Evolutionary conservation across 148 eudicot species (phyloP).

Genomic region (Cornus controversa): DNA sequence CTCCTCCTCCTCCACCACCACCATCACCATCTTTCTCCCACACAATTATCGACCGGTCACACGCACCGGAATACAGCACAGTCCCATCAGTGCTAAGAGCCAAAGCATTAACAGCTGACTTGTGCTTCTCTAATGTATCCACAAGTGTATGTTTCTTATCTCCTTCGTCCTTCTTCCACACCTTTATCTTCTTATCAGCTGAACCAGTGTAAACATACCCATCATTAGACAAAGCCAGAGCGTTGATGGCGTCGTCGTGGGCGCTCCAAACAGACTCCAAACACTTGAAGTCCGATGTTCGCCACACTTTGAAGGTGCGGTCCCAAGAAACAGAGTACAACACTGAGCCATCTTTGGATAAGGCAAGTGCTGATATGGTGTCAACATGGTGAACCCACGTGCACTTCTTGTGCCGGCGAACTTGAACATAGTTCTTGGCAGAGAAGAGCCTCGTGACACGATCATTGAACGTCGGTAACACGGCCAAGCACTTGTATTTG

Average conservation of each 20-base stretch:
- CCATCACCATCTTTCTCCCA: constrained; percentile 50
- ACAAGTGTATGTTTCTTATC: constrained; percentile 39
- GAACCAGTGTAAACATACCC: constrained; percentile 77
- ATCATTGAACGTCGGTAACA: constrained; percentile 61
- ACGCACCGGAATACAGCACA: constrained; percentile 75
- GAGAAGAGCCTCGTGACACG: constrained; percentile 40
- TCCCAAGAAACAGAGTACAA: constrained; percentile 90
- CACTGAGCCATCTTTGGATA: constrained; percentile 47
- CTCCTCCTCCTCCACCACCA: constrained; percentile 11
- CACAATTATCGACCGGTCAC: constrained; percentile 75
- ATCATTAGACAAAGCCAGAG: constrained; percentile 47
- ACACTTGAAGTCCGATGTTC: constrained; percentile 58
- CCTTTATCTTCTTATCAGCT: constrained; percentile 71
- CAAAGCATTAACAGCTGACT: constrained; percentile 73
- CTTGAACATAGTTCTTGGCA: constrained; percentile 63
- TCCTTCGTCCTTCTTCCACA: constrained; percentile 44
- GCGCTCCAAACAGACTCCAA: constrained; percentile 65
- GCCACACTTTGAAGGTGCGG: constrained; percentile 73
- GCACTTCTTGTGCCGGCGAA: constrained; percentile 54
- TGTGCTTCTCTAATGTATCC: constrained; percentile 57
- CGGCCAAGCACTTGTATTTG: constrained; percentile 44
- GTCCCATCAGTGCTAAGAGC: constrained; percentile 58
- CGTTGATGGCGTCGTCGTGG: constrained; percentile 89
- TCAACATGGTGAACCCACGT: constrained; percentile 94
- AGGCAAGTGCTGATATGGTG: constrained; percentile 64